Base-by-base conservation (phyloP, 2,329 filamentous ascomycete genomes). In the Ophiostoma sp. region DNA sequence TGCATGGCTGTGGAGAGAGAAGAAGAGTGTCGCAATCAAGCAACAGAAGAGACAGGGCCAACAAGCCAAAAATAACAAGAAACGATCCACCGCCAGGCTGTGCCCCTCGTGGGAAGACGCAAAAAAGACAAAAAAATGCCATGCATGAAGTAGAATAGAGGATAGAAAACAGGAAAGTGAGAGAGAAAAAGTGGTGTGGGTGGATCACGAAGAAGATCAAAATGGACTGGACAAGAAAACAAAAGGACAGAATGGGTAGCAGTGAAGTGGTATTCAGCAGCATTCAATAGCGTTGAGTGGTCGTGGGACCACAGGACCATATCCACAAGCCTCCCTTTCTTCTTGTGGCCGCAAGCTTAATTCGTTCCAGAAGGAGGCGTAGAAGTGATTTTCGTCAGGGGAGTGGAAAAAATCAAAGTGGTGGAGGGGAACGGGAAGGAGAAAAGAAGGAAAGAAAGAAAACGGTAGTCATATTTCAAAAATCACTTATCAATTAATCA, bases 311-410 rank as follows among this genome's bases (percentile, higher is more conserved):
- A 61, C 31, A 36, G 33, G 33, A 36, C 33, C 33, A 36, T 8
- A 3, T 4, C 33, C 33, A 3, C 3, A 12, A 48, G 39, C 25
- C 64, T 68, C 64, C 42, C 64, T 68, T 31, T n/a, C 4, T 50
- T 11, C 25, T 50, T 50, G 64, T 68, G 64, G 64, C 25, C 50
- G 64, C 64, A 50, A 33, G 25, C 64, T 22, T 5, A 22, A 33
- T 22, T 68, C 39, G 42, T 68, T 68, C 42, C 25, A 50, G 42
- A 68, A 68, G 42, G 42, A 33, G 22, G 2, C 36, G 36, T 66
- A 66, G 36, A 66, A 45, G 36, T 66, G 36, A 28, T 66, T 42
- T 45, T 66, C 12, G 39, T 42, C 61, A 66, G 61, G 61, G 36
- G 61, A 66, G 36, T 28, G 61, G 12, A 45, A 64, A 25, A 42